phyloP scores from a whole-genome alignment of 2,329 filamentous ascomycete genomes.

The Dryadomyces quercivorus region DNA sequence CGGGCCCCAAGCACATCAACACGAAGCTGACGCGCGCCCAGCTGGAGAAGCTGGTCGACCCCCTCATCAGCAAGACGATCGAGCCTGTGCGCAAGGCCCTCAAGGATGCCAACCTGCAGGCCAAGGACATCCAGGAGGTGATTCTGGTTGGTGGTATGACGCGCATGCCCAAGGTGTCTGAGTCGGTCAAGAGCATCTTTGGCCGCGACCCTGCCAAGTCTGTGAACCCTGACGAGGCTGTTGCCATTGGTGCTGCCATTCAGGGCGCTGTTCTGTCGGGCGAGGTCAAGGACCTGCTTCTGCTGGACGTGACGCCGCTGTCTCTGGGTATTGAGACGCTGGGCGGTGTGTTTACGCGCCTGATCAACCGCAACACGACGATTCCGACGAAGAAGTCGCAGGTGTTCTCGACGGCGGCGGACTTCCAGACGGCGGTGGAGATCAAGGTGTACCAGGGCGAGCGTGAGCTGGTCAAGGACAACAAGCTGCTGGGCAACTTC shows the following conservation, averaged over 20 bases:
- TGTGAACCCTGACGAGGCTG: constrained; percentile 98
- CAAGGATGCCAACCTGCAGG: constrained; percentile 93
- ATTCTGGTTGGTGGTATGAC: constrained; percentile 97
- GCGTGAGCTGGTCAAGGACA: constrained; percentile 87
- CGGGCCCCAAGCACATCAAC: constrained; percentile 97
- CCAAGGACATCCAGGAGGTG: constrained; percentile 88
- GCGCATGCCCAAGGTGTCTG: constrained; percentile 95
- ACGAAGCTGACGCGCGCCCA: constrained; percentile 97
- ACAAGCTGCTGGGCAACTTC: constrained; percentile 96
- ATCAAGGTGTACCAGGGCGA: constrained; percentile 96
- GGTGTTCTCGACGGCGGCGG: constrained; percentile 93
- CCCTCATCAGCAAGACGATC: constrained; percentile 98
- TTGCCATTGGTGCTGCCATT: constrained; percentile 93
- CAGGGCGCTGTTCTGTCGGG: constrained; percentile 92
- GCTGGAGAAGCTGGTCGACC: constrained; percentile 98
- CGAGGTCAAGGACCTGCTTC: constrained; percentile 67
- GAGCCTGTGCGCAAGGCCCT: constrained; percentile 98
- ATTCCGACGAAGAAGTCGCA: constrained; percentile 95
- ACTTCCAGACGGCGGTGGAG: constrained; percentile 90
- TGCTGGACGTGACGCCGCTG: constrained; percentile 95
- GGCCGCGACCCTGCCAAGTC: constrained; percentile 96
- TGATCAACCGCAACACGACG: constrained; percentile 87
- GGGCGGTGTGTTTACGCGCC: constrained; percentile 93
- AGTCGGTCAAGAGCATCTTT: constrained; percentile 93
- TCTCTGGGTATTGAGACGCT: constrained; percentile 97